Evolutionary conservation across 108 stramenopile genomes (phyloP), one percentile per base, ranked within the genome.

Genomic region (Fragilaria radians): DNA sequence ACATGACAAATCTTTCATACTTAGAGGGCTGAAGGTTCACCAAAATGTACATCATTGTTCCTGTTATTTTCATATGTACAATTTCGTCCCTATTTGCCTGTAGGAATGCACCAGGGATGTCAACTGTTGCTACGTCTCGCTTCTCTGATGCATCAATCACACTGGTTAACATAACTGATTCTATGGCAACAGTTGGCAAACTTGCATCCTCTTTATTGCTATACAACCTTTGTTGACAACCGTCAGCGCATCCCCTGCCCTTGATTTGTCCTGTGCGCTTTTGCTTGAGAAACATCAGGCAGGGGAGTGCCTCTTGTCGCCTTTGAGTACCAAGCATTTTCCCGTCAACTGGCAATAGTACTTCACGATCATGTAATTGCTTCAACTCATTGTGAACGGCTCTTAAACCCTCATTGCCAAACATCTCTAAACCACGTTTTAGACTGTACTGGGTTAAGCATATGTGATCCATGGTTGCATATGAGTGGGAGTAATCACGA

Each of bases 51-150:
- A 36, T 52, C 36, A 65, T 59, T 52, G 22, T 25, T 45, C 70
- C 70, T 19, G 17, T 24, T 22, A 66, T n/a, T 32, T 32, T 19
- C 47, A 66, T 3, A 54, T 32, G 28, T 5, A 53, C 52, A 17
- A 46, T 60, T 5, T 70, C 58, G 36, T 74, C 63, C 7, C 23
- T 58, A 0, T 57, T n/a, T 27, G 67, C 32, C 30, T 78, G 77
- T 17, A 78, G 47, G 54, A 79, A 79, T 0, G 77, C 73, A 23
- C 65, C 61, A 0, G 69, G 73, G 1, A 79, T 56, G 18, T 79
- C 77, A 22, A 48, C 48, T 4, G 54, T 63, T 0, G 53, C 62
- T 0, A 71, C 58, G 5, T 74, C 59, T 29, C 77, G 32, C 4
- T 46, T 26, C 32, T 79, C 73, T 4, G 26, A 36, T 1, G 77